Percentiles rank a stretch among this genome's conserved stretches.
phyloP scores from a whole-genome alignment of 2,329 filamentous ascomycete species.

The Clonostachys chloroleuca region DNA sequence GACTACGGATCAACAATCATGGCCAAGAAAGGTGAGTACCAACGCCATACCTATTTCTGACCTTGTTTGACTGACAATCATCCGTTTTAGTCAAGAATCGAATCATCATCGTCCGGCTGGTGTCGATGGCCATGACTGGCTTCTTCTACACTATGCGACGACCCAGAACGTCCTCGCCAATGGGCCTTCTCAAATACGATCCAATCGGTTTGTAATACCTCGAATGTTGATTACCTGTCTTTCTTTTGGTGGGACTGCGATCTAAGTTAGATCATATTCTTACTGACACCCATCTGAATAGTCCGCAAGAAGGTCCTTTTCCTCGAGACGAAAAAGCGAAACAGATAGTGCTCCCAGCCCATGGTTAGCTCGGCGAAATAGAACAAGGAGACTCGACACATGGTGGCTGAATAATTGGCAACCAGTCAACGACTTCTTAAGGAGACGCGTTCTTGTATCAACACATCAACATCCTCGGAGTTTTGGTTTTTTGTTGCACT shows the following conservation, averaged over 20 bases:
- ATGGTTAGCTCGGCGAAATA: no score
- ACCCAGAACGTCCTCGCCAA: conserved; percentile 72
- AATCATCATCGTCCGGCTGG: conserved; percentile 85
- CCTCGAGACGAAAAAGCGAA: conserved; percentile 83
- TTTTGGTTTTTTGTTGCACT: conserved; percentile 7
- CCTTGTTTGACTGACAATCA: conserved; percentile 5
- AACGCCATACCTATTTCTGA: not conserved
- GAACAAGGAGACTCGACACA: no score
- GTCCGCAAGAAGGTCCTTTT: conserved; percentile 96
- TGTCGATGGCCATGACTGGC: conserved; percentile 98
- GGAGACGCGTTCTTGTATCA: no score
- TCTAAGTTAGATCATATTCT: no score
- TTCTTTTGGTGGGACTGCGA: no score
- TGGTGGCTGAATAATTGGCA: no score
- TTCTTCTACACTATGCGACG: conserved; percentile 92
- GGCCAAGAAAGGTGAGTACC: conserved; percentile 27
- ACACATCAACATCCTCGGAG: conserved; percentile 16
- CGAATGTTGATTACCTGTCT: not conserved
- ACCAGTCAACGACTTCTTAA: no score
- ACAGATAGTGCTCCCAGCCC: conserved; percentile 10
- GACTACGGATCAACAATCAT: conserved; percentile 9
- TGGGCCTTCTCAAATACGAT: conserved; percentile 99
- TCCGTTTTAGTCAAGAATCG: conserved; percentile 72
- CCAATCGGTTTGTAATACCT: conserved; percentile 66
- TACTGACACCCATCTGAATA: conserved; percentile 22